Base-by-base conservation (phyloP, 176 grass and related monocot species). In the Chloris gayana region DNA sequence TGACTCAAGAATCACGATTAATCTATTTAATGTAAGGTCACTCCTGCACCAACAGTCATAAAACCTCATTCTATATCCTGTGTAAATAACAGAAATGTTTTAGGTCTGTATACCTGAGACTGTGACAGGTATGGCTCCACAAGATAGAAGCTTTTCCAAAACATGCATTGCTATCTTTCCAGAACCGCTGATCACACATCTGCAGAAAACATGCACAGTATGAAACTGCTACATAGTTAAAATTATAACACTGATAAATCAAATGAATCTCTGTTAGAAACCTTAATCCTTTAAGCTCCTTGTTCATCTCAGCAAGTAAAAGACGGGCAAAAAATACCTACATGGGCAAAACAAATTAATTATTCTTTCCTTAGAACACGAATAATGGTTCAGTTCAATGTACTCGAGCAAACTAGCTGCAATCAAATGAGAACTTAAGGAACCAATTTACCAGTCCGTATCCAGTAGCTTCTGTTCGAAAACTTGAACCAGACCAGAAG, bases 151-250 rank as follows among this genome's bases (percentile, higher is more conserved):
- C 76, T 99, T 99, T 86, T 99, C 97, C 82, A 99, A 76, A 53
- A 99, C 97, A 89, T 95, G 97, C 97, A 99, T 93, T 89, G 97
- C 97, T 87, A 99, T 95, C 76, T 99, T 99, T 64, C 97, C 97
- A 77, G 88, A 85, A 86, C 97, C 97, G 86, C 97, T 99, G 58
- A 99, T 86, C 25, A 82, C 90, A 88, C 90, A 99, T 89, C 97
- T 99, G 85, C 76, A 84, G 14, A 67, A 81, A 87, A 59, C 39
- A 73, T 71, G 54, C 26, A 82, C 7, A 79, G 50, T 74, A 83
- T 77, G 61, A 82, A 80, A 19, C 80, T 51, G 49, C 53, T 24
- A 61, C 57, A 77, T 45, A 25, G 39, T 62, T 64, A 54, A 67
- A 51, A 87, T 38, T 85, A 70, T 25, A 81, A 75, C 14, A 60